A percentile compares a stretch with the other conserved stretches of the same genome.
These are phyloP conservation scores for Irpex sp. DNA, from an alignment of 1,284 basidiomycete genomes.

Conservation along the genomic window DNA sequence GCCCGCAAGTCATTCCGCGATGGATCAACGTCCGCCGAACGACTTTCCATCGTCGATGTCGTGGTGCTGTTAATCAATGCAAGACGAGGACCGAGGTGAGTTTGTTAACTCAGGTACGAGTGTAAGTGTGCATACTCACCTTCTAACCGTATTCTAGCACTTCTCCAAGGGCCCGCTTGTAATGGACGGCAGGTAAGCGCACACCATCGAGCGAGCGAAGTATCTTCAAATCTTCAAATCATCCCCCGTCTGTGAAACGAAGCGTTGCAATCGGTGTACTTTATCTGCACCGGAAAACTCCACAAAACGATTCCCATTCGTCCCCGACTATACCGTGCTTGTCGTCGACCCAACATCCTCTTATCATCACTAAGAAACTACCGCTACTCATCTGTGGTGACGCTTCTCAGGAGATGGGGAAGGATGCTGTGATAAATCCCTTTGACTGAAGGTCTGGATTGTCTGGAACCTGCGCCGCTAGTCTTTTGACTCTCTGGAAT, in stretches of 20 bases:
- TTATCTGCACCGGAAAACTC: constrained; percentile 23
- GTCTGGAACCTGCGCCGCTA: background rate
- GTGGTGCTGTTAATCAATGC: no score
- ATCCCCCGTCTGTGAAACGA: constrained; percentile 42
- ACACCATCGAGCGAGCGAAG: no score
- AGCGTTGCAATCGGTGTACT: background rate
- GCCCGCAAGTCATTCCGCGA: no score
- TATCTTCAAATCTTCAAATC: constrained; percentile 42
- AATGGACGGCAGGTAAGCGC: no score
- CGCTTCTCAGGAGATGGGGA: background rate
- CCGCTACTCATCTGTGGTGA: background rate
- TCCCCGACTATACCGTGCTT: constrained; percentile 87
- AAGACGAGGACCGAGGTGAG: no score
- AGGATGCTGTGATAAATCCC: background rate
- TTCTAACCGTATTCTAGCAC: no score
- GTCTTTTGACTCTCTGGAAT: background rate
- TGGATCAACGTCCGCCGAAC: no score
- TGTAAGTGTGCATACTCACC: no score
- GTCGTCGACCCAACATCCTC: constrained; percentile 93
- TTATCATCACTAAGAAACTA: constrained; percentile 61
- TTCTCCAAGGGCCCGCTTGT: no score
- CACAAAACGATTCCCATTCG: constrained; percentile 47
- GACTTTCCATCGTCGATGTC: no score
- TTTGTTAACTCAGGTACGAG: no score
- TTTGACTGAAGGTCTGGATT: background rate